Evolutionary conservation across 805 yeast species (phyloP).

Genomic region (Hanseniaspora nectarophila): DNA sequence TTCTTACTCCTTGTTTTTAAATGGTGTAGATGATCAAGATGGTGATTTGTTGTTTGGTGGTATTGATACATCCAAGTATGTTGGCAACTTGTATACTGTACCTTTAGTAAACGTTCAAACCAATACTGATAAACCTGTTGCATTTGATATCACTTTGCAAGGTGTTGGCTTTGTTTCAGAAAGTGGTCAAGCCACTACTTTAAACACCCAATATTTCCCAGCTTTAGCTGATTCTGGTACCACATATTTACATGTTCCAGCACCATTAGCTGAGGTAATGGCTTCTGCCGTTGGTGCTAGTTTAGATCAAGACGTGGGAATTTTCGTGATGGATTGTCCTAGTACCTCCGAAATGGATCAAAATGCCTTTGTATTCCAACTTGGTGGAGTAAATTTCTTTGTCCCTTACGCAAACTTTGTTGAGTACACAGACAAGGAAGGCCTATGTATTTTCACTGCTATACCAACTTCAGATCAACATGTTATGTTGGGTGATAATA

Average conservation of each 20-base stretch:
- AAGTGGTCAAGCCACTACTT: slow-evolving; percentile 15
- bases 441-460: slow-evolving; percentile 37
- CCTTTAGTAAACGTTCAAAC: slow-evolving; percentile 37
- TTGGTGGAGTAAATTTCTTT: slow-evolving; percentile 47
- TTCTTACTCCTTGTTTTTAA: slow-evolving; percentile 54
- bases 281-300: slow-evolving; percentile 31
- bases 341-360: slow-evolving; percentile 16
- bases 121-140: slow-evolving; percentile 16
- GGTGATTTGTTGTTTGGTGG: slow-evolving; percentile 67
- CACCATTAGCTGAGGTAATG: background rate
- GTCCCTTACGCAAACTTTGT: slow-evolving; percentile 36
- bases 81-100: slow-evolving; percentile 40
- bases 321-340: slow-evolving; percentile 39
- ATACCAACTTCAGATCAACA: slow-evolving; percentile 24
- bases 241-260: slow-evolving; percentile 24
- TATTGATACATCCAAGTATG: slow-evolving; percentile 50
- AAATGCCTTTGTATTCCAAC: slow-evolving; percentile 37
- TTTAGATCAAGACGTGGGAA: slow-evolving; percentile 33
- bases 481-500: slow-evolving; percentile 44
- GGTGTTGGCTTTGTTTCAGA: slow-evolving; percentile 20
- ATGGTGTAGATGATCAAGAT: slow-evolving; percentile 29
- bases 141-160: slow-evolving; percentile 25
- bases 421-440: slow-evolving; percentile 17
- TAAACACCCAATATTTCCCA: slow-evolving; percentile 22
- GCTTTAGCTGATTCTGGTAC: slow-evolving; percentile 49